Percentiles rank a stretch among this genome's conserved stretches.
These are phyloP conservation scores for Aegilops umbellulata DNA, from an alignment of 176 grass and related monocot genomes.

Conservation along the genomic window DNA sequence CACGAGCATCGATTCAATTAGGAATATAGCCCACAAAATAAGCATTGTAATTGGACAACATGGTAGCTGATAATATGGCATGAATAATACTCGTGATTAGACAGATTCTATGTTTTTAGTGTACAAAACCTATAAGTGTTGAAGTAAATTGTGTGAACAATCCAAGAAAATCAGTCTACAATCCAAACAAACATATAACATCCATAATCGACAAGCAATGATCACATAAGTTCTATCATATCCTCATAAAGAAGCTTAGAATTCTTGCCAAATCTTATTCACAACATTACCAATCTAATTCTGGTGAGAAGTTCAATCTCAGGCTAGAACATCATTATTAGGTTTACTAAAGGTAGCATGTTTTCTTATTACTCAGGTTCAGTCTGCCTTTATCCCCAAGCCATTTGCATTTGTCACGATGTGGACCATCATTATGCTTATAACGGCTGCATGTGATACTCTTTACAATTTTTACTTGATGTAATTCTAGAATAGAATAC, in stretches of 20 bases:
- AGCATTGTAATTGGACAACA: not conserved
- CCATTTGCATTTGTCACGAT: not conserved
- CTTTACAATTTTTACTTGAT: not conserved
- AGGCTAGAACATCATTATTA: not conserved
- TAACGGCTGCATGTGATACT: not conserved
- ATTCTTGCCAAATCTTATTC: not conserved
- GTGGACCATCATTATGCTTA: not conserved
- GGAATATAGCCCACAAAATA: not conserved
- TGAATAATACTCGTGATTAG: not conserved
- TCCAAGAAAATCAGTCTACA: not conserved
- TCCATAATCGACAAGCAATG: not conserved
- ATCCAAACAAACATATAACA: not conserved
- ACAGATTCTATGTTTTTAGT: not conserved
- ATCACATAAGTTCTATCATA: not conserved
- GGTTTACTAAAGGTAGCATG: not conserved
- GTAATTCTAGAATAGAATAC: not conserved
- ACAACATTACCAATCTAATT: not conserved
- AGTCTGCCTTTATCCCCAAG: no score
- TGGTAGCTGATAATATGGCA: not conserved
- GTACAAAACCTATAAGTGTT: not conserved
- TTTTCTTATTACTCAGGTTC: not conserved
- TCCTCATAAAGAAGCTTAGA: not conserved
- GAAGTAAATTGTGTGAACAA: not conserved
- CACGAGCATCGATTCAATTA: slow-evolving; percentile 29
- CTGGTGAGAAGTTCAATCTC: not conserved